Conservation (phyloP, 345 rosid species). For the Gynandropsis gynandra region DNA sequence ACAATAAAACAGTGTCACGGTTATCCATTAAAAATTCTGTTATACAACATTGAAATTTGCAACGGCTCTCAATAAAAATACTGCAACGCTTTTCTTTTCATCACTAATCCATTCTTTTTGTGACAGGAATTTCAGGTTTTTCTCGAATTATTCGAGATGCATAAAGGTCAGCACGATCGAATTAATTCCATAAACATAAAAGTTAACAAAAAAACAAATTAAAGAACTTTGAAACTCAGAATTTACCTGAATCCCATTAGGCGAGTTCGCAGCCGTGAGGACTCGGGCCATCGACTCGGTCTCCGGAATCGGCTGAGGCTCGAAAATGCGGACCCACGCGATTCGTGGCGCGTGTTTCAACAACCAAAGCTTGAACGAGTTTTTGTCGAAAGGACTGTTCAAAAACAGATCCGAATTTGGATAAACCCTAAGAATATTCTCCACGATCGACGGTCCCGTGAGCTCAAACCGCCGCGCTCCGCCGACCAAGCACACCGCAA, state of each 20-base stretch:
- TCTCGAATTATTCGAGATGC: too few species aligned
- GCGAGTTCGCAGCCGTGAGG: conserved; percentile 67
- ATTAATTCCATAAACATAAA: too few species aligned
- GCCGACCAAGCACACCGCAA: conserved; percentile 90
- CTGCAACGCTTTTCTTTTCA: too few species aligned
- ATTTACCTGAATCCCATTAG: conserved; percentile 86
- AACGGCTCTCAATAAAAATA: too few species aligned
- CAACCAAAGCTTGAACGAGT: conserved; percentile 61
- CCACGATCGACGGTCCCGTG: conserved; percentile 79
- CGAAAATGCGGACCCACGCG: conserved; percentile 64
- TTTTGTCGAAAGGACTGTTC: conserved; percentile 61
- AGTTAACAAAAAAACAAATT: neutral
- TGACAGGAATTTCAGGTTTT: too few species aligned
- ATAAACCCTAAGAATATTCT: conserved; percentile 51
- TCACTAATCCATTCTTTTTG: too few species aligned
- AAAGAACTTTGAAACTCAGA: neutral
- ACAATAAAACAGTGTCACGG: too few species aligned
- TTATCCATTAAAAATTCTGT: too few species aligned
- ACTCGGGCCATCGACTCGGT: conserved; percentile 55
- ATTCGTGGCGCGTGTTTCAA: conserved; percentile 55
- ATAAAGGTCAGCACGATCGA: too few species aligned
- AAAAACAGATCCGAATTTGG: conserved; percentile 84
- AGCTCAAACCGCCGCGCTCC: conserved; percentile 90
- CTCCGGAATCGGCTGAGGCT: conserved; percentile 39
- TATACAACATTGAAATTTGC: too few species aligned